These are phyloP conservation scores for Cornus kousa DNA, from an alignment of 148 eudicot genomes.

Conservation along the genomic window DNA sequence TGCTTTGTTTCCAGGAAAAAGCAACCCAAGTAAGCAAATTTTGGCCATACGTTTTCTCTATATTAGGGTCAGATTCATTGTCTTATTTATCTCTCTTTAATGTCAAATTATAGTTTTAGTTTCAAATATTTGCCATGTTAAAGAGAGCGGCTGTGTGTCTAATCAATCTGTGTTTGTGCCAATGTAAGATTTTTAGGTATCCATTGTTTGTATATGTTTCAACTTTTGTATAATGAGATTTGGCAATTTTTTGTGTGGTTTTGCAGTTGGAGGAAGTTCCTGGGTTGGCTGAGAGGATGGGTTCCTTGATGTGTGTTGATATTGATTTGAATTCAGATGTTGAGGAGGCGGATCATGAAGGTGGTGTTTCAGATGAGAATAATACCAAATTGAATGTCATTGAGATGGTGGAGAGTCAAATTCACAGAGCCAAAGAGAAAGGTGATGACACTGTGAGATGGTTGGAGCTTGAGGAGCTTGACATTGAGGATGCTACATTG, in stretches of 20 bases:
- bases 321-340: constrained; percentile 37
- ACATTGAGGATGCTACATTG: constrained; percentile 61
- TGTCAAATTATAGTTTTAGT: background rate
- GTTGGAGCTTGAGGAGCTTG: constrained; percentile 92
- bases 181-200: background rate
- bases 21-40: no score
- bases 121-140: background rate
- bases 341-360: constrained; percentile 25
- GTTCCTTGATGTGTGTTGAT: constrained; percentile 88
- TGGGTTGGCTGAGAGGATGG: constrained; percentile 95
- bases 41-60: no score
- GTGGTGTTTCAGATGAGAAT: constrained; percentile 28
- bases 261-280: constrained; percentile 92
- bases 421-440: constrained; percentile 41
- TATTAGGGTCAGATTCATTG: no score
- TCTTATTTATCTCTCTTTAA: background rate
- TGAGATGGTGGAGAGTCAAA: constrained; percentile 62
- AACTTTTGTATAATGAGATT: background rate
- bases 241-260: constrained; percentile 20
- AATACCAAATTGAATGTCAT: constrained; percentile 31
- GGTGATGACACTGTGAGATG: constrained; percentile 55
- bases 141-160: background rate
- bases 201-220: background rate
- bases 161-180: background rate
- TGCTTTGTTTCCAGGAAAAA: background rate